Evolutionary conservation across 495 filamentous ascomycete species (phyloP).

Genomic region (Lophium mytilinum): DNA sequence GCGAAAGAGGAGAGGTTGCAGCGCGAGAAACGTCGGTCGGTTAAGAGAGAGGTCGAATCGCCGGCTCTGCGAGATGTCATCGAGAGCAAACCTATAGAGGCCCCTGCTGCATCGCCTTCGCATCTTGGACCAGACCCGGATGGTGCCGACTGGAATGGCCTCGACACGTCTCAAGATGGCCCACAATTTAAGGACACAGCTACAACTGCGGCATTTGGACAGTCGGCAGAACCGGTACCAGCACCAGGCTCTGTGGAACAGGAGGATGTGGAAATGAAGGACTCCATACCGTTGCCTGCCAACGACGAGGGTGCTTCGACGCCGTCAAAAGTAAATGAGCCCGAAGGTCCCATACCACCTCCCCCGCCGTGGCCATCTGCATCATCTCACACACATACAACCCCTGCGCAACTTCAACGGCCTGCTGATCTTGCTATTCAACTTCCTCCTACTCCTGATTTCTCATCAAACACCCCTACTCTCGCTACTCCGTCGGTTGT

Average conservation of each 20-base stretch:
- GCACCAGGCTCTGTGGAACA: neutral
- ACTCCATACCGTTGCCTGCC: slow-evolving; percentile 8
- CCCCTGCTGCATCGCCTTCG: neutral
- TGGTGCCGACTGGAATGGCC: neutral
- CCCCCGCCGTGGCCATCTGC: slow-evolving; percentile 22
- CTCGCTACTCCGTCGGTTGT: slow-evolving; percentile 40
- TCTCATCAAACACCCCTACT: slow-evolving; percentile 31
- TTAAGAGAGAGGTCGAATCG: slow-evolving; percentile 17
- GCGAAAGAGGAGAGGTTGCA: slow-evolving; percentile 13
- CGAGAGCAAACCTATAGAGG: slow-evolving; percentile 6
- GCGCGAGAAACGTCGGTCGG: slow-evolving; percentile 18
- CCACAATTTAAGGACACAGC: neutral
- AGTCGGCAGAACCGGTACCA: neutral
- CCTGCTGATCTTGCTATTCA: slow-evolving; percentile 16
- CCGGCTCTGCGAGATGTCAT: slow-evolving; percentile 15
- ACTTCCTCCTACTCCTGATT: slow-evolving; percentile 12
- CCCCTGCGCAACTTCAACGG: neutral
- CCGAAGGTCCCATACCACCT: slow-evolving; percentile 19
- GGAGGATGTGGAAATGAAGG: slow-evolving; percentile 29
- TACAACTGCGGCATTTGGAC: neutral
- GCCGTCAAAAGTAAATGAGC: neutral
- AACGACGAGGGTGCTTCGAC: slow-evolving; percentile 12
- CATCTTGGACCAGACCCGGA: neutral
- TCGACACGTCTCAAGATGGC: neutral
- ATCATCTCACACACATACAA: neutral